These are phyloP conservation scores for Apiospora pterosperma DNA, from an alignment of 2,329 filamentous ascomycete species.

Conservation along the genomic window DNA sequence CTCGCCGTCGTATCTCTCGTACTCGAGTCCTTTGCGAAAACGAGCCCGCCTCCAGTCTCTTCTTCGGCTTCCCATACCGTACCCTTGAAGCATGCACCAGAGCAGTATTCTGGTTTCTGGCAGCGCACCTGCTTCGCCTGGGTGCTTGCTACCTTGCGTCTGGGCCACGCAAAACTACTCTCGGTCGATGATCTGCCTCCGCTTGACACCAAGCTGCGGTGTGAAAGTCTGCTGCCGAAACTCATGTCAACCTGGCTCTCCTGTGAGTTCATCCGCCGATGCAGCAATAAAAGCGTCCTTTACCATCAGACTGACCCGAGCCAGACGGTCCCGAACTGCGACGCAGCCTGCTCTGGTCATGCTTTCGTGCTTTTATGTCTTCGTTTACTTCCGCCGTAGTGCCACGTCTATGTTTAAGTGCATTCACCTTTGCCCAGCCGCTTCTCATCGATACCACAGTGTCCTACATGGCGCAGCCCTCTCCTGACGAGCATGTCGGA, in stretches of 20 bases:
- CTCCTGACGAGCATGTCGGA: neutral
- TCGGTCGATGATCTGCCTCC: conserved; percentile 16
- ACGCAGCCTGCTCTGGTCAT: conserved; percentile 3
- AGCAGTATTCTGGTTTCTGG: conserved; percentile 18
- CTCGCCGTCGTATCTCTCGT: conserved; percentile 17
- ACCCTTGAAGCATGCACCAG: conserved; percentile 10
- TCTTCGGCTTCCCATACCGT: too few species aligned
- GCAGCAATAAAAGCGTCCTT: neutral
- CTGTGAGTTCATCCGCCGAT: neutral
- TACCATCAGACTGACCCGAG: neutral
- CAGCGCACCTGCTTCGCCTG: conserved; percentile 24
- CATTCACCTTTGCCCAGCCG: conserved; percentile 5
- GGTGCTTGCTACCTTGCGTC: conserved; percentile 20
- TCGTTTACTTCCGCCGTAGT: neutral
- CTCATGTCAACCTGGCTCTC: neutral
- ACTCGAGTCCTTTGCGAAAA: conserved; percentile 24
- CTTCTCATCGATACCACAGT: conserved; percentile 6
- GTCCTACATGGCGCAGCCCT: neutral
- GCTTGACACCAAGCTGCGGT: conserved; percentile 7
- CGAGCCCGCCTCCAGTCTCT: too few species aligned
- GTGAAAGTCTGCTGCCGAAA: neutral
- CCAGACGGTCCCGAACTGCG: conserved; percentile 1
- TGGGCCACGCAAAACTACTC: conserved; percentile 21
- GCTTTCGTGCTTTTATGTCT: neutral
- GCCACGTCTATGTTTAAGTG: conserved; percentile 4